phyloP scores from a whole-genome alignment of 495 filamentous ascomycete genomes.

The Hypoxylon crocopeplum region DNA sequence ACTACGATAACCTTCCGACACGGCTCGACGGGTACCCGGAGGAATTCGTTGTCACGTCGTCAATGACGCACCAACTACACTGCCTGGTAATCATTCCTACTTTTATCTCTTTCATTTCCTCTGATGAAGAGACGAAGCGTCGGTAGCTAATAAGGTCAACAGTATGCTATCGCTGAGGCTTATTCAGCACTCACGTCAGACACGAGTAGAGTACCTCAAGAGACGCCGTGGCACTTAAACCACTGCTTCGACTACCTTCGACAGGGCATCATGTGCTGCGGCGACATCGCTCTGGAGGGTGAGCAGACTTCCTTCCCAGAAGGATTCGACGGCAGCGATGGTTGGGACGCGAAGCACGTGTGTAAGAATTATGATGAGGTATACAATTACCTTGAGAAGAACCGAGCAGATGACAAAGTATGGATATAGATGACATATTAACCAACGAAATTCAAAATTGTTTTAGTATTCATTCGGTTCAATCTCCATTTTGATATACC shows the following conservation, averaged over 20 bases:
- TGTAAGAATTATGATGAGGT: constrained; percentile 51
- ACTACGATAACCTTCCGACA: constrained; percentile 49
- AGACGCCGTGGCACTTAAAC: constrained; percentile 51
- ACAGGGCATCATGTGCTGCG: constrained; percentile 56
- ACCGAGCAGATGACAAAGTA: constrained; percentile 46
- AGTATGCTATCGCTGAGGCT: constrained; percentile 47
- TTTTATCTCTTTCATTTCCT: not conserved
- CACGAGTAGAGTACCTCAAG: constrained; percentile 37
- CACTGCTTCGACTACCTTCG: constrained; percentile 59
- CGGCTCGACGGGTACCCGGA: constrained; percentile 42
- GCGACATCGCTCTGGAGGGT: constrained; percentile 53
- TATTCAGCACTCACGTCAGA: constrained; percentile 47
- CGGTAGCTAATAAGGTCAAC: not conserved
- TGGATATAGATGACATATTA: constrained; percentile 50
- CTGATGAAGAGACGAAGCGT: not conserved
- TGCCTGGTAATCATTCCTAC: constrained; percentile 42
- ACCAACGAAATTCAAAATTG: too few species aligned
- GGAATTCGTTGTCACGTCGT: constrained; percentile 54
- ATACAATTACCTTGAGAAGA: constrained; percentile 44
- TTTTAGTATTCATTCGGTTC: too few species aligned
- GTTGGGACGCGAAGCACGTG: constrained; percentile 57
- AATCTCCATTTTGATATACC: too few species aligned
- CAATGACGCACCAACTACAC: constrained; percentile 58
- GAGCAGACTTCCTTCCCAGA: constrained; percentile 51
- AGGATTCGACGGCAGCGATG: constrained; percentile 50